Conservation (phyloP, 805 yeast genomes). For the Candida berthetii region DNA sequence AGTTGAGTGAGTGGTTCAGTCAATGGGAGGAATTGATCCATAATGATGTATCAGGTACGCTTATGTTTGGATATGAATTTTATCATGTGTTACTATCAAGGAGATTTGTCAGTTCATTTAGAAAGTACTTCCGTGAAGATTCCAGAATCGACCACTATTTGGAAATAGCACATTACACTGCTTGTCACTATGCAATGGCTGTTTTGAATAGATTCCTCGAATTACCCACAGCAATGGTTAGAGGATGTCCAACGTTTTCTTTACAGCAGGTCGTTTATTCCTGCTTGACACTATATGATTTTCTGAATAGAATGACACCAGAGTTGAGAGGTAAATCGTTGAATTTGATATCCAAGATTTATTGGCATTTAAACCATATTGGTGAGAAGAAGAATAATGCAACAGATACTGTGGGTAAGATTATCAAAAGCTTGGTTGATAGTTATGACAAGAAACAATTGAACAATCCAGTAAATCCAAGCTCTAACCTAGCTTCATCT, state of each 20-base stretch:
- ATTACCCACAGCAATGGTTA: slow-evolving; percentile 38
- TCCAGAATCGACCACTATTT: slow-evolving; percentile 19
- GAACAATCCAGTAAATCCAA: too few relatives aligned
- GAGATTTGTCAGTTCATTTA: slow-evolving; percentile 28
- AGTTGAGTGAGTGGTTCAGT: slow-evolving; percentile 33
- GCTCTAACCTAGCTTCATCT: too few relatives aligned
- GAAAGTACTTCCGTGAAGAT: slow-evolving; percentile 17
- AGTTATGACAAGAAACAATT: slow-evolving; percentile 25
- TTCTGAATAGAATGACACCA: slow-evolving; percentile 30
- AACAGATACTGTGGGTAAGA: slow-evolving; percentile 52
- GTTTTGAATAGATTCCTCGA: slow-evolving; percentile 37
- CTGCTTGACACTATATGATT: slow-evolving; percentile 45
- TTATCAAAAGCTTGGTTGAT: slow-evolving; percentile 45
- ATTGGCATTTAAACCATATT: slow-evolving; percentile 52
- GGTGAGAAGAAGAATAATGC: slow-evolving; percentile 55
- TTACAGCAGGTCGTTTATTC: slow-evolving; percentile 49
- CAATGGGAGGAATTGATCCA: slow-evolving; percentile 39
- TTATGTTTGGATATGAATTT: slow-evolving; percentile 42
- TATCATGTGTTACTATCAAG: slow-evolving; percentile 36
- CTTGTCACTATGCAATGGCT: slow-evolving; percentile 38
- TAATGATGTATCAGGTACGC: slow-evolving; percentile 42
- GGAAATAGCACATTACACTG: slow-evolving; percentile 29
- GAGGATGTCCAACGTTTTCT: slow-evolving; percentile 50
- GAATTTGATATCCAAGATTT: slow-evolving; percentile 42
- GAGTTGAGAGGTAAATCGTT: slow-evolving; percentile 35